These are phyloP conservation scores for Fusarium beomiforme DNA, from an alignment of 2,329 filamentous ascomycete species.

Conservation along the genomic window DNA sequence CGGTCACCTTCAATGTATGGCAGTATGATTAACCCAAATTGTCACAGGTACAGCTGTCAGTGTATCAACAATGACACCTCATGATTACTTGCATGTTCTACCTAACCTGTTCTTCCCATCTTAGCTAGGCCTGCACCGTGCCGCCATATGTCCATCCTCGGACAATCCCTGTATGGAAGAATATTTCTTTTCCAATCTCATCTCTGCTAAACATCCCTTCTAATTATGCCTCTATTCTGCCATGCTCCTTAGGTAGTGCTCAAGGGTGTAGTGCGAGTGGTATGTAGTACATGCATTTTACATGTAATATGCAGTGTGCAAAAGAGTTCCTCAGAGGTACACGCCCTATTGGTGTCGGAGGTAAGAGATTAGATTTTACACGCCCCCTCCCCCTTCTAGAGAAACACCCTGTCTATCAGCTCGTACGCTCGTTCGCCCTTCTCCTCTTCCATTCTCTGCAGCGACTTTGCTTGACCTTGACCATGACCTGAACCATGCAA, in stretches of 20 bases:
- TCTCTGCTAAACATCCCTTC: neutral
- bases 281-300: constrained; percentile 9
- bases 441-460: neutral
- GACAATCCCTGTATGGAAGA: constrained; percentile 9
- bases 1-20: neutral
- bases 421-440: neutral
- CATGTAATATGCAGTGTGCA: constrained; percentile 21
- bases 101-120: neutral
- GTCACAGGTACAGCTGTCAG: neutral
- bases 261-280: constrained; percentile 13
- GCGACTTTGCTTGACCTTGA: neutral
- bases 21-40: neutral
- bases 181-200: constrained; percentile 1
- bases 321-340: constrained; percentile 13
- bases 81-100: constrained; percentile 22
- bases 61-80: constrained; percentile 16
- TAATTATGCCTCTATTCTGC: neutral
- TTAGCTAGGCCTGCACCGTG: constrained; percentile 12
- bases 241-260: constrained; percentile 1
- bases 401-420: constrained; percentile 7
- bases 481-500: constrained; percentile 25
- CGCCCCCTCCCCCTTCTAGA: constrained; percentile 7
- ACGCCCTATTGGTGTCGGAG: constrained; percentile 4
- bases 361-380: neutral
- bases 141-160: constrained; percentile 14